A percentile compares a stretch with the other conserved stretches of the same genome.
Conservation (phyloP, 73 alveolate genomes). For the Blepharisma japonicum region DNA sequence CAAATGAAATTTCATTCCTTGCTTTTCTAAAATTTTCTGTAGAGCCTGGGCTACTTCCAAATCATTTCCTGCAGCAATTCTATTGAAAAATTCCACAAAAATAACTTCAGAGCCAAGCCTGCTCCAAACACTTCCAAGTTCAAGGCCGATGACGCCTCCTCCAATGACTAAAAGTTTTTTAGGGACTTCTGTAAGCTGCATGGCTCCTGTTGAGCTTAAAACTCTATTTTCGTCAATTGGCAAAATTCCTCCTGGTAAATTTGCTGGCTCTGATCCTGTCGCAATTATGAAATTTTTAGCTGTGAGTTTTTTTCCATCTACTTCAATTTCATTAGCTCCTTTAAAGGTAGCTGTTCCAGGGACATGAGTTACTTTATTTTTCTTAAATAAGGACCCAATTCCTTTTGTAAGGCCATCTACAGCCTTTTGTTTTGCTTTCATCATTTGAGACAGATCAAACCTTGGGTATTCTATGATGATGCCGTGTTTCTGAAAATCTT, state of each 20-base stretch:
- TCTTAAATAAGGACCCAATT: conserved; percentile 79
- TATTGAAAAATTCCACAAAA: conserved; percentile 85
- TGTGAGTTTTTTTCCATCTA: conserved; percentile 60
- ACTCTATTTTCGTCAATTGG: conserved; percentile 42
- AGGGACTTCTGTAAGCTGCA: conserved; percentile 76
- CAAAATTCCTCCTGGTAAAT: conserved; percentile 73
- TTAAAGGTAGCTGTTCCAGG: conserved; percentile 77
- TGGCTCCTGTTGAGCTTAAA: conserved; percentile 84
- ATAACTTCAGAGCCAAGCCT: conserved; percentile 93
- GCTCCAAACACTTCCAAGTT: conserved; percentile 87
- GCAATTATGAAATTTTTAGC: conserved; percentile 86
- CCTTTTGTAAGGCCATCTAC: conserved; percentile 88
- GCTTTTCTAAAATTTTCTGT: conserved; percentile 79
- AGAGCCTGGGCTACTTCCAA: conserved; percentile 74
- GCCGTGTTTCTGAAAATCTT: conserved; percentile 77
- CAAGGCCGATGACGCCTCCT: conserved; percentile 97
- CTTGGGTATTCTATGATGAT: conserved; percentile 51
- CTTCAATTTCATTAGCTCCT: conserved; percentile 54
- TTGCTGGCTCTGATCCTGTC: conserved; percentile 89
- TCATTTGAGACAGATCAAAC: conserved; percentile 61
- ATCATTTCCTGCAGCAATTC: conserved; percentile 79
- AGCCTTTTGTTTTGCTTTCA: conserved; percentile 65
- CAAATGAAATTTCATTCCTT: conserved; percentile 85
- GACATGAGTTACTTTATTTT: conserved; percentile 80
- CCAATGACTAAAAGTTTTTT: conserved; percentile 92